phyloP scores from a whole-genome alignment of 2,329 filamentous ascomycete genomes.

The Aspergillus fischeri region DNA sequence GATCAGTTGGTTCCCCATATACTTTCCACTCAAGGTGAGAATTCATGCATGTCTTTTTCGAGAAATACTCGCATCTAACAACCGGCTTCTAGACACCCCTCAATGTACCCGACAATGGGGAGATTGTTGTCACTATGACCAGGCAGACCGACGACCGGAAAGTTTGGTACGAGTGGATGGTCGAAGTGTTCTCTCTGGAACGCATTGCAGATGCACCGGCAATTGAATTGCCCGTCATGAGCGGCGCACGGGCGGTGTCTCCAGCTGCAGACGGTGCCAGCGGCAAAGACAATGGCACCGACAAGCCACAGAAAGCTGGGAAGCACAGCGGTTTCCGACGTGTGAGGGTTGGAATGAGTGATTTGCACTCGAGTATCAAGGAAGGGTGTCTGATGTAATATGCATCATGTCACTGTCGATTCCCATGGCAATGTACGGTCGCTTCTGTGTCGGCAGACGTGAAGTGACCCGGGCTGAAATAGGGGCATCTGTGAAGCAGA shows the following conservation, averaged over 20 bases:
- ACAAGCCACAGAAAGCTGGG: conserved; percentile 9
- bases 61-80: not conserved
- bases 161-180: conserved; percentile 98
- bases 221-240: conserved; percentile 24
- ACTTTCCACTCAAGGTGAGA: conserved; percentile 87
- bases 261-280: conserved; percentile 20
- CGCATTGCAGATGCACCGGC: conserved; percentile 12
- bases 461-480: not conserved
- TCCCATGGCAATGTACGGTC: not conserved
- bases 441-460: not conserved
- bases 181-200: conserved; percentile 67
- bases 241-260: conserved; percentile 25
- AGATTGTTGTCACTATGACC: conserved; percentile 92
- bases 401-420: not conserved
- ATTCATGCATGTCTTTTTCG: conserved; percentile 9
- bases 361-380: conserved; percentile 47
- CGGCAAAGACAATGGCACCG: conserved; percentile 13
- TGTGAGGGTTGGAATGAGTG: conserved; percentile 42
- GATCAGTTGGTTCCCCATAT: conserved; percentile 99
- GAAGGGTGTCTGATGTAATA: conserved; percentile 47
- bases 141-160: conserved; percentile 89
- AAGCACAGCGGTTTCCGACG: conserved; percentile 19
- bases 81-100: conserved; percentile 64
- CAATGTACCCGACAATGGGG: conserved; percentile 76
- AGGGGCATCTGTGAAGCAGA: not conserved